Percentiles rank a stretch among this genome's conserved stretches.
These are phyloP conservation scores for Fusarium musae DNA, from an alignment of 2,329 filamentous ascomycete species.

Conservation along the genomic window DNA sequence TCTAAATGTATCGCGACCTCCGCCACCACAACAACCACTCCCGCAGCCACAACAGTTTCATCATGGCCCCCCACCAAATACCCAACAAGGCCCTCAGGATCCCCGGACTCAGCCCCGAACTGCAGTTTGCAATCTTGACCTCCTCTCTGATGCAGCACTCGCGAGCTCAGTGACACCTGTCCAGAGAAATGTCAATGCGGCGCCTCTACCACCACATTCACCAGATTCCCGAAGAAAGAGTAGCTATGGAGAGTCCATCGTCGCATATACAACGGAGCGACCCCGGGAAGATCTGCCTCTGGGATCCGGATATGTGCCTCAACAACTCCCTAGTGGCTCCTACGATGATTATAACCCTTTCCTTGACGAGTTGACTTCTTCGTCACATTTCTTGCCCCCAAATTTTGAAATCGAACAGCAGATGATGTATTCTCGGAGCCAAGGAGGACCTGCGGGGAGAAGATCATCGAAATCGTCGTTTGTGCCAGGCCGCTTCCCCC, in stretches of 20 bases:
- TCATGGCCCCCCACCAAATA: conserved; percentile 50
- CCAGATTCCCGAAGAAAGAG: conserved; percentile 57
- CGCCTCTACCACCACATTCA: conserved; percentile 55
- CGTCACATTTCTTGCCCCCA: conserved; percentile 66
- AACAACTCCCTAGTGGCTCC: conserved; percentile 47
- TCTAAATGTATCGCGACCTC: conserved; percentile 38
- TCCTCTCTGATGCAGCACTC: conserved; percentile 69
- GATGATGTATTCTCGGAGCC: conserved; percentile 61
- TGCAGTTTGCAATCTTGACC: conserved; percentile 66
- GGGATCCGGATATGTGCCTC: conserved; percentile 50
- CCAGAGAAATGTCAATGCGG: conserved; percentile 60
- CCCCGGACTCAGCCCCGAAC: conserved; percentile 58
- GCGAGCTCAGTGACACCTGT: conserved; percentile 66
- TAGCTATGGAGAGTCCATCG: conserved; percentile 59
- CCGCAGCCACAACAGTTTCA: conserved; percentile 51
- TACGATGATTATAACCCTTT: conserved; percentile 70
- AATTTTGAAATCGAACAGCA: conserved; percentile 65
- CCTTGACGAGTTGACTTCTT: conserved; percentile 65
- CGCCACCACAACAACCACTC: conserved; percentile 43
- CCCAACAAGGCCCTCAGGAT: conserved; percentile 58
- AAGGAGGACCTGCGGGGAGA: conserved; percentile 52
- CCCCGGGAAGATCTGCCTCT: conserved; percentile 59
- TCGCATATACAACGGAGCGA: conserved; percentile 58
- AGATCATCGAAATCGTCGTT: conserved; percentile 60
- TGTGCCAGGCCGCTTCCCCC: conserved; percentile 65